Base-by-base conservation (phyloP, 495 filamentous ascomycete species). In the Bathelium albidoporum region DNA sequence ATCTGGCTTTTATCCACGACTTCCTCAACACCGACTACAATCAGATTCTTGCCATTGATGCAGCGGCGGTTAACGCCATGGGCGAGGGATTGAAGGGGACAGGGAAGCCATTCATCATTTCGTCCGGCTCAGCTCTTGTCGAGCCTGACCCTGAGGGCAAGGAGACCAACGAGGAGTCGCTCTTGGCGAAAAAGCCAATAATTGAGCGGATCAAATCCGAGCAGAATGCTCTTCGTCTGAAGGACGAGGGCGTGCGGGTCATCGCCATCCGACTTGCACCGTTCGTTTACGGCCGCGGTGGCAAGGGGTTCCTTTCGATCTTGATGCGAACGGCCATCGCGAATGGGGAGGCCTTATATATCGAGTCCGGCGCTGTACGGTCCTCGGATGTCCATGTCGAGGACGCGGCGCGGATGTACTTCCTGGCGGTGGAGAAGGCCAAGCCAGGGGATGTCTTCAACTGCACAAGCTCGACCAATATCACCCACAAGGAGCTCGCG, bases 281-380 rank as follows among this genome's bases (percentile, higher is more conserved):
- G 0, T 79, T 64, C 39, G 76, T 78, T 1, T 78, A 81, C 61
- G 78, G 75, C 0, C 72, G 68, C 9, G 78, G 76, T 0, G 78
- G 72, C 4, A 76, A 72, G 39, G 76, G 73, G 18, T 64, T 64
- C 2, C 53, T 79, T 2, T 22, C 20, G 10, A 24, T 73, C 1
- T 67, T 77, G 34, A 73, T 64, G 70, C 10, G 32, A 1, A 55
- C 68, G 28, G 65, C 63, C 16, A 64, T 66, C 7, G 59, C 66
- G 39, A 55, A 49, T 24, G 74, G 75, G 12, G 63, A 60, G 9
- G 65, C 64, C 10, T 12, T 68, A 32, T 72, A 68, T 39, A 55
- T 77, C 32, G 65, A 66, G 24, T 59, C 67, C 24, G 69, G 70
- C 2, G 28, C 29, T 1, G 41, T 45, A 44, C 60, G 63, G 26